Conservation (phyloP, 106 monocot species). For the Allium cepa region DNA sequence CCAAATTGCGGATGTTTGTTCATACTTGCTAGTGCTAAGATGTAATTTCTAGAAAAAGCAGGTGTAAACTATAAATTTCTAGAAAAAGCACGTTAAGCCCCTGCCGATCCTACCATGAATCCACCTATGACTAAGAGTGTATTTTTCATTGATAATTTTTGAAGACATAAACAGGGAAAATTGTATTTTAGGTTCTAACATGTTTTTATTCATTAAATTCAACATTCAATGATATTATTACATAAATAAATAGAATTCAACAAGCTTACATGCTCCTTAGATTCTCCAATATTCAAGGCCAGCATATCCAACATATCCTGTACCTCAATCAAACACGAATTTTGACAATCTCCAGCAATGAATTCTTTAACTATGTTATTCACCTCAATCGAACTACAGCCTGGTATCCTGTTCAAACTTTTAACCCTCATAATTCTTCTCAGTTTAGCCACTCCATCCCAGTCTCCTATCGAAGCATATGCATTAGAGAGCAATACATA, state of each 20-base stretch:
- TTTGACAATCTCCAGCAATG: slow-evolving; percentile 26
- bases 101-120: too few species aligned
- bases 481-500: slow-evolving; percentile 55
- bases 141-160: too few species aligned
- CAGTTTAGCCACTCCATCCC: slow-evolving; percentile 47
- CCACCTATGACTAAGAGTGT: too few species aligned
- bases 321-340: slow-evolving; percentile 17
- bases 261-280: not conserved
- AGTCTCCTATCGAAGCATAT: slow-evolving; percentile 45
- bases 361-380: slow-evolving; percentile 48
- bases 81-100: too few species aligned
- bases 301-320: slow-evolving; percentile 31
- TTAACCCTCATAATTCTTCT: slow-evolving; percentile 43
- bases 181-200: too few species aligned
- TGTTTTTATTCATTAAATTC: not conserved
- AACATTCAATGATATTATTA: not conserved
- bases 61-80: too few species aligned
- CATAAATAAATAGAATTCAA: not conserved
- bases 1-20: too few species aligned
- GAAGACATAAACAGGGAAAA: too few species aligned
- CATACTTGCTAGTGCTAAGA: too few species aligned
- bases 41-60: too few species aligned
- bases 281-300: slow-evolving; percentile 2
- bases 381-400: slow-evolving; percentile 69
- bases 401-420: slow-evolving; percentile 62